Conservation (phyloP, 2,329 filamentous ascomycete species). For the Teratosphaeria epicoccoides region DNA sequence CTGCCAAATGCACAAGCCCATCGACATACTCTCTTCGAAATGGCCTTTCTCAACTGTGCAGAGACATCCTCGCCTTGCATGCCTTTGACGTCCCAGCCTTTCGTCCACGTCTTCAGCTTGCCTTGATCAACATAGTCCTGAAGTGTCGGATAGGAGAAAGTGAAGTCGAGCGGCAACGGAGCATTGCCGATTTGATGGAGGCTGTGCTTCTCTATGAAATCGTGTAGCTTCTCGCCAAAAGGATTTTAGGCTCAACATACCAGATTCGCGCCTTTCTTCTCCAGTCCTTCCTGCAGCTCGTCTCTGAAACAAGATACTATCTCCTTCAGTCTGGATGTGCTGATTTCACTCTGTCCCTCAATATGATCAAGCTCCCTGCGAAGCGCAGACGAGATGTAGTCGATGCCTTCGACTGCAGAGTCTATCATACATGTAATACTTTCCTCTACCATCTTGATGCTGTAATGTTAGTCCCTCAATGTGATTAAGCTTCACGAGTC, state of each 20-base stretch:
- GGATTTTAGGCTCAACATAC: neutral
- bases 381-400: constrained; percentile 40
- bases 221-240: constrained; percentile 80
- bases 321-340: constrained; percentile 65
- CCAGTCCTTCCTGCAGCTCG: constrained; percentile 65
- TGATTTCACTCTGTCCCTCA: constrained; percentile 69
- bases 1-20: constrained; percentile 5
- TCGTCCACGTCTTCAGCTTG: constrained; percentile 89
- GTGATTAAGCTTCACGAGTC: neutral
- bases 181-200: constrained; percentile 49
- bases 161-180: constrained; percentile 76
- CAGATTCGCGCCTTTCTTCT: constrained; percentile 6
- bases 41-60: constrained; percentile 71
- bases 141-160: constrained; percentile 89
- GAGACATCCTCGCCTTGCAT: constrained; percentile 89
- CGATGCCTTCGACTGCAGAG: constrained; percentile 1
- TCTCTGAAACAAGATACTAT: constrained; percentile 76
- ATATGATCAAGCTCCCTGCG: constrained; percentile 65
- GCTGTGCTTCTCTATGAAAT: constrained; percentile 85
- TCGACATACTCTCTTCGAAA: constrained; percentile 54
- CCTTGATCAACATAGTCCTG: constrained; percentile 92
- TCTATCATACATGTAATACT: neutral
- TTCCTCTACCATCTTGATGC: neutral
- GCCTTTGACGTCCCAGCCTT: constrained; percentile 88
- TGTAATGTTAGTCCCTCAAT: neutral